Conservation (phyloP, 164 flowering plant genomes). For the Vitis cinerea region DNA sequence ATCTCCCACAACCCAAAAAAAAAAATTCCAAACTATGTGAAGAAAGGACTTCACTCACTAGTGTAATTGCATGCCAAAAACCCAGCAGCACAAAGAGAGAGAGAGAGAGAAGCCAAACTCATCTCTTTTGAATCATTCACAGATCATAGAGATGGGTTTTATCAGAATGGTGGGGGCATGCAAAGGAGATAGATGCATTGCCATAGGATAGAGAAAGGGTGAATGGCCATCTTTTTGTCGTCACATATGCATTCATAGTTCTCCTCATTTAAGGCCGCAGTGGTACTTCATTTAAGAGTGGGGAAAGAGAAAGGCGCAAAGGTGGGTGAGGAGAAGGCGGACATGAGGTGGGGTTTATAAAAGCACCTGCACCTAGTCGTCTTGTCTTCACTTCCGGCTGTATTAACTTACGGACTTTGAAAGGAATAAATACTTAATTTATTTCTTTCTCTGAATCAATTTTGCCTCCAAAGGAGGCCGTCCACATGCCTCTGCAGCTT, state of each 20-base stretch:
- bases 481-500: no score
- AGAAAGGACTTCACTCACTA: no score
- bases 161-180: neutral
- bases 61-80: no score
- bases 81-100: no score
- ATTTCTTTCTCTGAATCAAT: no score
- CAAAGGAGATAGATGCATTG: constrained; percentile 5
- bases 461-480: no score
- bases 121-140: no score
- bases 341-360: constrained; percentile 3
- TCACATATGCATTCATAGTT: constrained; percentile 5
- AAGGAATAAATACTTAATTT: neutral
- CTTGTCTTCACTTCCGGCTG: constrained; percentile 11
- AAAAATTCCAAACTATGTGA: no score
- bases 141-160: no score
- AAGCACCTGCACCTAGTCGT: constrained; percentile 18
- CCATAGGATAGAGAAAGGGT: neutral
- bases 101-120: no score
- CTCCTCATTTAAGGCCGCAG: neutral
- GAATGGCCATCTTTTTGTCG: constrained; percentile 5
- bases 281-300: constrained; percentile 3
- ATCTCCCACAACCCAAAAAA: no score
- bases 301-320: constrained; percentile 3
- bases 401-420: neutral
- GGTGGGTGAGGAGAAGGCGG: neutral